These are phyloP conservation scores for Stipa capillata DNA, from an alignment of 176 grass and related monocot genomes.

Conservation along the genomic window DNA sequence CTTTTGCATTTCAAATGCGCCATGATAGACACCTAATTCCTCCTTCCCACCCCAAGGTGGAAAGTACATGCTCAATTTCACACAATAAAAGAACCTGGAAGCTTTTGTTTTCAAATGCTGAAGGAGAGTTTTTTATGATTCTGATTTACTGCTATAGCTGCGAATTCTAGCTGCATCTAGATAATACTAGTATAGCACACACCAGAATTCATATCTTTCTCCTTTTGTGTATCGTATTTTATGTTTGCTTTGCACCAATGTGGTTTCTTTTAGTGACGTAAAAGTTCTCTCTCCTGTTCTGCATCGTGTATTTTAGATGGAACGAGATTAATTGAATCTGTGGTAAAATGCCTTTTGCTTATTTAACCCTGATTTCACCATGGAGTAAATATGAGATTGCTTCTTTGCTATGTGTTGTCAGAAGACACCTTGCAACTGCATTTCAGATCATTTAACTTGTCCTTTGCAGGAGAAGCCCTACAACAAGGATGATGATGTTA, in stretches of 20 bases:
- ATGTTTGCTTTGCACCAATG: background rate
- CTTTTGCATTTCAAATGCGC: conserved; percentile 1
- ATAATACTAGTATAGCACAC: background rate
- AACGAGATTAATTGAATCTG: background rate
- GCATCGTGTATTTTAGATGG: background rate
- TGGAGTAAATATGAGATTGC: background rate
- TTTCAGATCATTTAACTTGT: background rate
- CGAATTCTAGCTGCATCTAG: background rate
- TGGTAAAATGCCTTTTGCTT: background rate
- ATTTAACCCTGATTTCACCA: background rate
- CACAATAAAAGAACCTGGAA: background rate
- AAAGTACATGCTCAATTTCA: background rate
- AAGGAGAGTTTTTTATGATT: background rate
- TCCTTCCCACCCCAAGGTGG: background rate
- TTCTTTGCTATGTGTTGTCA: background rate
- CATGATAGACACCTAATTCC: background rate
- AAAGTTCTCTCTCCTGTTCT: background rate
- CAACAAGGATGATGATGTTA: conserved; percentile 72
- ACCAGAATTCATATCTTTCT: background rate
- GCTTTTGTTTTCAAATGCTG: background rate
- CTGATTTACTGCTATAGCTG: background rate
- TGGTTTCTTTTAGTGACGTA: background rate
- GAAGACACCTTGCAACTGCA: background rate
- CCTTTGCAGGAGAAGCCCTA: conserved; percentile 61
- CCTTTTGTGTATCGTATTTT: background rate